Evolutionary conservation across 208 protist genomes (phyloP).

Genomic region (Leishmania turanica): DNA sequence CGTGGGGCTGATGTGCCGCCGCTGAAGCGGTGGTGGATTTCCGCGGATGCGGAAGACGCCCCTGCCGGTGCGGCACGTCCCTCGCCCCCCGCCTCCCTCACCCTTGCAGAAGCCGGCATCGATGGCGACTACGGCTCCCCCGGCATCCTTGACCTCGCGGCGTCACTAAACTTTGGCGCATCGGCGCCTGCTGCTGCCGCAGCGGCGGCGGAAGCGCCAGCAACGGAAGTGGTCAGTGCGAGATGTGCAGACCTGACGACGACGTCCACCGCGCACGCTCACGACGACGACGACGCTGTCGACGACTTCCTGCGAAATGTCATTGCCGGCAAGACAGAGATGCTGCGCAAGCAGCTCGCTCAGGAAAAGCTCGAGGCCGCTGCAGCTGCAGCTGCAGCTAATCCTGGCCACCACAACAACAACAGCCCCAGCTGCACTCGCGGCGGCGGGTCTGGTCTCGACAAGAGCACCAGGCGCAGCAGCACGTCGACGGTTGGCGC

Average conservation of each 20-base stretch:
- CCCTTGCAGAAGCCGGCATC: not conserved
- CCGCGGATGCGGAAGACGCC: not conserved
- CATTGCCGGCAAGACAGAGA: conserved; percentile 65
- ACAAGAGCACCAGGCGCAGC: not conserved
- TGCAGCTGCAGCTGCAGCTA: conserved; percentile 14
- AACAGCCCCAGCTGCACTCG: not conserved
- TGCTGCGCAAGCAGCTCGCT: conserved; percentile 57
- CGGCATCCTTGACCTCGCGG: not conserved
- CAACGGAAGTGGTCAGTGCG: too few relatives aligned
- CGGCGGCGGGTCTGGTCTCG: not conserved
- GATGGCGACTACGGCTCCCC: conserved; percentile 14
- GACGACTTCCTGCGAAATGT: conserved; percentile 70
- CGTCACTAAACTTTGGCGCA: not conserved
- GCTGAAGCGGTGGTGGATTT: conserved; percentile 11
- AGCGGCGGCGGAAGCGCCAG: not conserved
- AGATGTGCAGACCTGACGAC: not conserved
- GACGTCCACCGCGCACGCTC: not conserved
- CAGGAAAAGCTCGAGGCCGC: conserved; percentile 44
- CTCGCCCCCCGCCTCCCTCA: not conserved
- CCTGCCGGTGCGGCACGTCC: not conserved
- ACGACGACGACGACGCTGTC: conserved; percentile 35
- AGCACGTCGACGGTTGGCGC: not conserved
- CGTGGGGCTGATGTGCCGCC: conserved; percentile 1
- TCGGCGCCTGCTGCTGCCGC: not conserved
- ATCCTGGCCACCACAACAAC: not conserved